Conservation (phyloP, 768 basidiomycete species). For the Albatrellus ellisii region DNA sequence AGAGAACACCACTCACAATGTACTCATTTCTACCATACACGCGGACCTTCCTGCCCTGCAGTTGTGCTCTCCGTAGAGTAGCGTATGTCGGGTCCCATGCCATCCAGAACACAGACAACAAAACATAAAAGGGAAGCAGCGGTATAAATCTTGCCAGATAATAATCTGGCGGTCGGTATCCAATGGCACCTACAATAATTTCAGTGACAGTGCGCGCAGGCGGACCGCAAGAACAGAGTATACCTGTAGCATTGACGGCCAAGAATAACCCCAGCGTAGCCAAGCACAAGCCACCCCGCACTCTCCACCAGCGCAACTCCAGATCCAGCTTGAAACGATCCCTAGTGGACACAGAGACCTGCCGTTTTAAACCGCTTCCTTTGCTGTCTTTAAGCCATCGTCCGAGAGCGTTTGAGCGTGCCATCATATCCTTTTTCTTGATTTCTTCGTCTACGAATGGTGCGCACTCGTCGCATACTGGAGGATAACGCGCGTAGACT, state of each 20-base stretch:
- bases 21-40: constrained; percentile 51
- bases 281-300: constrained; percentile 59
- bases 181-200: constrained; percentile 3
- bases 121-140: constrained; percentile 33
- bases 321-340: constrained; percentile 31
- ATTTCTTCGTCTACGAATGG: constrained; percentile 79
- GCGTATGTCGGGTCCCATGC: constrained; percentile 82
- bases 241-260: constrained; percentile 34
- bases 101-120: constrained; percentile 62
- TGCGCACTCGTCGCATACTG: constrained; percentile 64
- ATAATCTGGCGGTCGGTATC: not conserved
- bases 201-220: constrained; percentile 1
- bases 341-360: constrained; percentile 26
- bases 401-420: constrained; percentile 62
- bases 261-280: constrained; percentile 30
- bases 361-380: constrained; percentile 46
- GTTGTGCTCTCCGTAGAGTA: constrained; percentile 39
- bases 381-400: constrained; percentile 54
- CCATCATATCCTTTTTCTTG: constrained; percentile 66
- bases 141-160: constrained; percentile 8
- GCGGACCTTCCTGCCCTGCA: constrained; percentile 62
- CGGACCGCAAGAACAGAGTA: constrained; percentile 10
- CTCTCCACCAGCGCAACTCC: constrained; percentile 52
- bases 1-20: constrained; percentile 30
- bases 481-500: constrained; percentile 74